phyloP scores from a whole-genome alignment of 306 rosid genomes.

The Trifolium repens region DNA sequence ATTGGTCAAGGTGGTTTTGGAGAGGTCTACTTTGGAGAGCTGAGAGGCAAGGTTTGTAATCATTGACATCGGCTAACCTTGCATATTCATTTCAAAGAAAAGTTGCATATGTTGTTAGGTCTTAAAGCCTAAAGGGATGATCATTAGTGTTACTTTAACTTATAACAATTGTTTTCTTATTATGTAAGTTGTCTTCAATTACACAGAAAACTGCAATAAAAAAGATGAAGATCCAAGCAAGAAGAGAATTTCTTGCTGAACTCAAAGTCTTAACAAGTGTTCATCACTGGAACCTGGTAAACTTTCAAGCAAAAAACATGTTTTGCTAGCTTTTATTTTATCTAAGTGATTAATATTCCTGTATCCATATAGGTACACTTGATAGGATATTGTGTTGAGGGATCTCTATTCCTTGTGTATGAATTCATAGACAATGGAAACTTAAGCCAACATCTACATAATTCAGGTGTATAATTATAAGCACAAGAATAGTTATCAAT shows the following conservation, averaged over 20 bases:
- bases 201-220: slow-evolving; percentile 63
- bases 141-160: too few relatives aligned
- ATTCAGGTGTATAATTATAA: slow-evolving; percentile 57
- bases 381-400: slow-evolving; percentile 86
- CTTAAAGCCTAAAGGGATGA: too few relatives aligned
- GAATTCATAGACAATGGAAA: slow-evolving; percentile 90
- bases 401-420: slow-evolving; percentile 80
- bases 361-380: slow-evolving; percentile 2
- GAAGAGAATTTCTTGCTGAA: slow-evolving; percentile 82
- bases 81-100: not conserved
- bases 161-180: not conserved
- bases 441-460: slow-evolving; percentile 74
- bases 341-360: too few relatives aligned
- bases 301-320: not conserved
- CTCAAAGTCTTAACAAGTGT: slow-evolving; percentile 79
- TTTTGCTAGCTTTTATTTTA: not conserved
- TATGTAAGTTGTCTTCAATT: not conserved
- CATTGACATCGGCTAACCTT: not conserved
- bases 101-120: not conserved
- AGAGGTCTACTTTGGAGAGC: slow-evolving; percentile 55
- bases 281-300: slow-evolving; percentile 87
- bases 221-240: slow-evolving; percentile 74
- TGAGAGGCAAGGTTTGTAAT: slow-evolving; percentile 80
- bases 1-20: slow-evolving; percentile 75
- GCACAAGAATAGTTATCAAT: not conserved